Evolutionary conservation across 2,329 filamentous ascomycete genomes (phyloP), one percentile per base, ranked within the genome.

Genomic region (Ploettnerulaceae sp.): DNA sequence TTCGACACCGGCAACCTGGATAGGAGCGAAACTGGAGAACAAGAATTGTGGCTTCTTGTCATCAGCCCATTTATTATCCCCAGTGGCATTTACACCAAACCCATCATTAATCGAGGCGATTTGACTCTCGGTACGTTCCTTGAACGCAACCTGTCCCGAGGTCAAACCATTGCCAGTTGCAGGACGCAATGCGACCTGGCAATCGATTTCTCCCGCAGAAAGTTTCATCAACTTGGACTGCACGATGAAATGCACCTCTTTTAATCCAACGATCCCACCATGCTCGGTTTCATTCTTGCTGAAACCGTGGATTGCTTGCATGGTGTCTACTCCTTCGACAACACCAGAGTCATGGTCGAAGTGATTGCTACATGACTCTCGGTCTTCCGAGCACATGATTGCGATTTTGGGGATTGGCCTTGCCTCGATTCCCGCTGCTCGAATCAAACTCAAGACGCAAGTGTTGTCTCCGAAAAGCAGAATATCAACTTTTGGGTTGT

Each of bases 221-320:
- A 20, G 34, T n/a, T 18, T 15, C 33, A 43, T 52, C 5, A 52
- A 25, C n/a, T 42, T 45, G 4, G 44, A 46, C 6, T 47, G 32
- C 12, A 40, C 24, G 12, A 20, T 40, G 37, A 40, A 40, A 11
- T 17, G 37, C n/a, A 40, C 22, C 21, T 28, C 37, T 9, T 40
- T 12, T 12, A 29, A n/a, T 22, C 37, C 37, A 15, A 24, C 6
- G 15, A 12, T 36, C 15, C 51, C 51, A 2, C 18, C 21, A 15
- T 15, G 5, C 5, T 9, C 11, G 3, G 21, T 26, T 1, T 29
- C 17, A 9, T 21, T 29, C 6, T 37, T 6, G 26, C 37, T 15
- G 34, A 49, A 46, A 3, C 52, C 47, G 33, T 52, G 49, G 5
- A 55, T 25, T 4, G 33, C 47, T 14, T 48, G 18, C 18, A 50